Percentiles rank a stretch among this genome's conserved stretches.
Conservation (phyloP, 768 basidiomycete species). For the Lactifluus piperatus region DNA sequence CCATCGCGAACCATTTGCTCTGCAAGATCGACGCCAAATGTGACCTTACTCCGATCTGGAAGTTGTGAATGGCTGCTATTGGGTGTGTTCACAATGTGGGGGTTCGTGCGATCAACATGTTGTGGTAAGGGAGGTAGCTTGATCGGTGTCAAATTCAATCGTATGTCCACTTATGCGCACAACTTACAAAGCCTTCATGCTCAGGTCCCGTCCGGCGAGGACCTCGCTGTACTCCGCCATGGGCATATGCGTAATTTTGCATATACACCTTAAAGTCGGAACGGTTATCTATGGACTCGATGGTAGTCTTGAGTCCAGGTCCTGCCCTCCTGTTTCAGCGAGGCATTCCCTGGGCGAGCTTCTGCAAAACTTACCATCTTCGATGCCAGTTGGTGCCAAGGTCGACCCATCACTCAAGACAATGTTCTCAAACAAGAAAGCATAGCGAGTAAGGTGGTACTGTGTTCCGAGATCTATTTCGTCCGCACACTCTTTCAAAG, state of each 20-base stretch:
- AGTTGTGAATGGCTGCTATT: constrained; percentile 28
- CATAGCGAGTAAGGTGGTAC: constrained; percentile 92
- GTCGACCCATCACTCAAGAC: constrained; percentile 84
- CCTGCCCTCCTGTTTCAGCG: constrained; percentile 28
- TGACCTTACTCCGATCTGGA: constrained; percentile 61
- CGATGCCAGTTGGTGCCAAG: constrained; percentile 53
- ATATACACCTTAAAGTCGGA: constrained; percentile 94
- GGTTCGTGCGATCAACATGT: constrained; percentile 46
- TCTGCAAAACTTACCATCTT: constrained; percentile 44
- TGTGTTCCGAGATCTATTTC: constrained; percentile 98
- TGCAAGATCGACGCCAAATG: constrained; percentile 86
- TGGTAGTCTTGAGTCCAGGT: constrained; percentile 74
- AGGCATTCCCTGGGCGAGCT: background rate
- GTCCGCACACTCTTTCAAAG: constrained; percentile 90
- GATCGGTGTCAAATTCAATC: background rate
- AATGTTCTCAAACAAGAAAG: constrained; percentile 88
- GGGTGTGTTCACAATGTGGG: constrained; percentile 30
- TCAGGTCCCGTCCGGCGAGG: constrained; percentile 81
- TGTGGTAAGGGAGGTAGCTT: constrained; percentile 18
- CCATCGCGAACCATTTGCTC: constrained; percentile 92
- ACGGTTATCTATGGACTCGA: constrained; percentile 90
- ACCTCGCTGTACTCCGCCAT: constrained; percentile 56
- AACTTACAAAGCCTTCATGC: constrained; percentile 91
- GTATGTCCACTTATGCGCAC: constrained; percentile 4
- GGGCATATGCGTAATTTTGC: constrained; percentile 94